Percentiles rank a stretch among this genome's conserved stretches.
phyloP scores from a whole-genome alignment of 169 alveolate genomes.

The Plasmodium billcollinsi region DNA sequence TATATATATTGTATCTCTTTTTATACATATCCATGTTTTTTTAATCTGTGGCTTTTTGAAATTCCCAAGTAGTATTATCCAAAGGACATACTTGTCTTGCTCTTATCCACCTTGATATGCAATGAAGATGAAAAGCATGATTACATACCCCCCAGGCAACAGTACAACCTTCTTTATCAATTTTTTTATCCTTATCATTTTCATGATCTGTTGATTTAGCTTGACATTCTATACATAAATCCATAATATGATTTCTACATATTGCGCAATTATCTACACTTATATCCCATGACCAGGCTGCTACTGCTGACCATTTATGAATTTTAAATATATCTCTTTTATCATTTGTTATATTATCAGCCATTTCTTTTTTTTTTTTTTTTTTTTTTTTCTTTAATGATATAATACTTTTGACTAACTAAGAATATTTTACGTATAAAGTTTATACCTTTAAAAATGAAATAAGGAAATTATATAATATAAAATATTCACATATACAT shows the following conservation, averaged over 20 bases:
- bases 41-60: conserved; percentile 88
- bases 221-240: conserved; percentile 98
- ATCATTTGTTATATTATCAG: conserved; percentile 21
- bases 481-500: background rate
- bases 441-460: background rate
- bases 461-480: conserved; percentile 4
- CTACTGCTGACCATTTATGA: conserved; percentile 98
- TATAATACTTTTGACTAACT: no score
- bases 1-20: no score
- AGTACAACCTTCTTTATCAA: conserved; percentile 94
- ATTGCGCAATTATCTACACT: conserved; percentile 99
- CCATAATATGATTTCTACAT: conserved; percentile 98
- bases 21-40: background rate
- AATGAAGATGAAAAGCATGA: conserved; percentile 99
- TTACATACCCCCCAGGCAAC: conserved; percentile 99
- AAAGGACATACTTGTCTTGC: conserved; percentile 98
- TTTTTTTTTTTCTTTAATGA: background rate
- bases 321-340: conserved; percentile 81
- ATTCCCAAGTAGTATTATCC: conserved; percentile 97
- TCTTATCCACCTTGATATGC: conserved; percentile 98
- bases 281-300: conserved; percentile 99
- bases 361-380: conserved; percentile 13
- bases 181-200: conserved; percentile 72
- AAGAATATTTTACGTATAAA: background rate
- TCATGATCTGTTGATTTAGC: conserved; percentile 89